phyloP scores from a whole-genome alignment of 768 basidiomycete genomes.

The Trametes meyenii region DNA sequence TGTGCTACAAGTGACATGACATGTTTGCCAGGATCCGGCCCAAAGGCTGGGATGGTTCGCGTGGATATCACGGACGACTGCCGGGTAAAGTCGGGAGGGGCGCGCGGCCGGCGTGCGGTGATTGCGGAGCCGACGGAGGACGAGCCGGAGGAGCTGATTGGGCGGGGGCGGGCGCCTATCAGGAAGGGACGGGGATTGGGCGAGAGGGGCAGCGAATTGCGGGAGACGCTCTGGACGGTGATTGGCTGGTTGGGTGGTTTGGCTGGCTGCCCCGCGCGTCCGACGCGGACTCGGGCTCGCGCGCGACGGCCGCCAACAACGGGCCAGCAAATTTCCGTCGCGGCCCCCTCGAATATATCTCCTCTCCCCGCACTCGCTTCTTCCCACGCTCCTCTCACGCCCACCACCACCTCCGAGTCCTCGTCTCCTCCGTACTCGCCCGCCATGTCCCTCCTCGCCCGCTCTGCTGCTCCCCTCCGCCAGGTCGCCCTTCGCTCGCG shows the following conservation, averaged over 20 bases:
- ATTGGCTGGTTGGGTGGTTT: constrained; percentile 15
- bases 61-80: no score
- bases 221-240: constrained; percentile 17
- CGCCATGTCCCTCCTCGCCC: constrained; percentile 30
- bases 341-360: neutral
- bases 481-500: constrained; percentile 31
- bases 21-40: no score
- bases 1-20: no score
- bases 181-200: neutral
- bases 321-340: neutral
- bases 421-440: neutral
- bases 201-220: neutral
- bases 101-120: no score
- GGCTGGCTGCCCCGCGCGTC: neutral
- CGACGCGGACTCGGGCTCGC: neutral
- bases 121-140: no score
- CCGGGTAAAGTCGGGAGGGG: no score
- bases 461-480: constrained; percentile 31
- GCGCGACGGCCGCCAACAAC: neutral
- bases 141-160: neutral
- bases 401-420: neutral
- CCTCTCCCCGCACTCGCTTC: neutral
- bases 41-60: no score
- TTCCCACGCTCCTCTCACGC: constrained; percentile 14
- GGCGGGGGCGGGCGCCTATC: neutral